Evolutionary conservation across 352 stramenopile genomes (phyloP), one percentile per base, ranked within the genome.

Genomic region (Globisporangium irregulare): DNA sequence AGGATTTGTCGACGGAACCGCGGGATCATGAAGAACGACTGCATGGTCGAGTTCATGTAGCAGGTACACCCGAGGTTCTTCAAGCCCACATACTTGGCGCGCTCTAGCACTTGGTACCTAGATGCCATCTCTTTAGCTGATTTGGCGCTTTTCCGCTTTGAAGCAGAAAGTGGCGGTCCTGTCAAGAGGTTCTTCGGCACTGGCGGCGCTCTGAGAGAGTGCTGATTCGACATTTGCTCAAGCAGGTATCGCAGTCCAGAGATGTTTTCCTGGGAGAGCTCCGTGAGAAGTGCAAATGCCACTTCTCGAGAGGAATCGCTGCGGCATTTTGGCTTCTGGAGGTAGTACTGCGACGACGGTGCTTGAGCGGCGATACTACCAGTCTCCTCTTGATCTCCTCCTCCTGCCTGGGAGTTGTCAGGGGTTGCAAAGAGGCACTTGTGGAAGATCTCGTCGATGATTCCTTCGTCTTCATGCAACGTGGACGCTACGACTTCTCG

Each of bases 1-100:
- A 98, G 76, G 3, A 98, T 86, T 43, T 92, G 88, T 9, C 84
- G 86, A 24, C 93, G 86, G 46, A 98, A 97, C 0, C 81, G 82
- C 22, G 91, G 89, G 50, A 98, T 95, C 92, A 98, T 98, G 73
- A 98, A 98, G 61, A 98, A 96, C 50, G 97, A 91, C 71, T 99
- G 96, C 6, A 99, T 81, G 5, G 90, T 97, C 25, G 85, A 96
- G 75, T 98, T 99, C 72, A 99, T 71, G 68, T 99, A 99, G 79
- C 96, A 99, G 7, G 97, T 98, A 65, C 90, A 98, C 1, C 95
- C 93, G 38, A 98, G 76, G 64, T 99, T 99, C 65, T 98, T 97
- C 32, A 99, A 71, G 15, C 96, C 96, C 41, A 97, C 86, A 59
- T 97, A 96, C 67, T 93, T 93, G 38, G 77, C 84, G 8, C 86